Conservation (phyloP, 306 rosid species). For the Cucurbita argyrosperma region DNA sequence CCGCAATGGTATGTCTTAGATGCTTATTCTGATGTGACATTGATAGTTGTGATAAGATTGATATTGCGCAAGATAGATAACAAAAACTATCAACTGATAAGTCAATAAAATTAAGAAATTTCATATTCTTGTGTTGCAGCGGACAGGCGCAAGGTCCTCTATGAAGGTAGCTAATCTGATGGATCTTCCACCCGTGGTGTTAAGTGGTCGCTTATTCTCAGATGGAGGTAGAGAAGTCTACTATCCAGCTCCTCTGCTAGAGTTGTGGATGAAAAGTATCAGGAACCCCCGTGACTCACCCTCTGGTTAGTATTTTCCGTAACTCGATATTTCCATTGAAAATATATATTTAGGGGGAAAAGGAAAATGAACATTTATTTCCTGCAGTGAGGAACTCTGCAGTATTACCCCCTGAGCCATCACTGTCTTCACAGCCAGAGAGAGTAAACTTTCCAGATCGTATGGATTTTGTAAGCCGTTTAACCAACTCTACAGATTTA, state of each 20-base stretch:
- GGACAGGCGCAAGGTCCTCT: constrained; percentile 17
- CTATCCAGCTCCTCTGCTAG: constrained; percentile 58
- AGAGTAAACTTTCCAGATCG: constrained; percentile 21
- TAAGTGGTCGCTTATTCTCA: constrained; percentile 33
- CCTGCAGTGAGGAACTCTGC: constrained; percentile 36
- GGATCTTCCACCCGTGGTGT: constrained; percentile 56
- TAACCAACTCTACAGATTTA: neutral
- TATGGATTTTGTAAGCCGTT: constrained; percentile 30
- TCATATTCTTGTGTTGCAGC: constrained; percentile 23
- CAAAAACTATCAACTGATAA: neutral
- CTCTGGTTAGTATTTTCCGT: constrained; percentile 39
- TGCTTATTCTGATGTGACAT: neutral
- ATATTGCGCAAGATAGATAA: neutral
- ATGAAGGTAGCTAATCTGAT: constrained; percentile 47
- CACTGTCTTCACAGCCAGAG: constrained; percentile 28
- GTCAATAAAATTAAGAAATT: neutral
- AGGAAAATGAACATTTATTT: constrained; percentile 1
- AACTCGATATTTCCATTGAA: neutral
- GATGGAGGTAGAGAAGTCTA: constrained; percentile 31
- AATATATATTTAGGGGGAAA: neutral
- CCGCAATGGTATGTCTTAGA: neutral
- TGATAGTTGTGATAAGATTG: neutral
- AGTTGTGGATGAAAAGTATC: constrained; percentile 50
- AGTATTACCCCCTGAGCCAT: constrained; percentile 42
- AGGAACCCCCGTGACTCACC: constrained; percentile 37